Conservation (phyloP, 2,329 filamentous ascomycete species). For the Lachnellula subtilissima region DNA sequence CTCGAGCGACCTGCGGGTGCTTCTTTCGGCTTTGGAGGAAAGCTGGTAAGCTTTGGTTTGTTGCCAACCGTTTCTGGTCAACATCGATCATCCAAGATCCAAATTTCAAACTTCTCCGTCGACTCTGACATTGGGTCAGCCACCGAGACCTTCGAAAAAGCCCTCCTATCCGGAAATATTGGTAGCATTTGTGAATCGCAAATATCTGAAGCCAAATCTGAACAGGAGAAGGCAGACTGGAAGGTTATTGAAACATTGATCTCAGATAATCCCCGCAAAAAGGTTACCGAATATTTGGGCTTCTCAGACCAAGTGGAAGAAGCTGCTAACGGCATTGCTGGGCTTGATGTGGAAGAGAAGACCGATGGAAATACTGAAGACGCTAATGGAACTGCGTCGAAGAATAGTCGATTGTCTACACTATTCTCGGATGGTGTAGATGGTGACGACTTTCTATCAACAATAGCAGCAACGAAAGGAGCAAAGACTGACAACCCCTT, state of each 20-base stretch:
- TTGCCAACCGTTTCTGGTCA: slow-evolving; percentile 56
- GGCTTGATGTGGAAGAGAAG: slow-evolving; percentile 33
- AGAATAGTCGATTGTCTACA: slow-evolving; percentile 62
- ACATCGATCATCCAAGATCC: slow-evolving; percentile 66
- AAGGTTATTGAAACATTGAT: slow-evolving; percentile 86
- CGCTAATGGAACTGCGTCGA: slow-evolving; percentile 45
- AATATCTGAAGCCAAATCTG: slow-evolving; percentile 67
- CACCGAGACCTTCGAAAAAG: slow-evolving; percentile 81
- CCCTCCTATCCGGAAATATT: slow-evolving; percentile 73
- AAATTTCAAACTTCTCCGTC: slow-evolving; percentile 82
- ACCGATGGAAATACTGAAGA: slow-evolving; percentile 43
- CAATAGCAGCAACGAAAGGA: slow-evolving; percentile 80
- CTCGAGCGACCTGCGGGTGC: slow-evolving; percentile 78
- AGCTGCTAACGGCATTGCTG: slow-evolving; percentile 45
- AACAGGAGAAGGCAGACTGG: slow-evolving; percentile 96
- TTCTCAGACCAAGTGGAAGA: slow-evolving; percentile 59
- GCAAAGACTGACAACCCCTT: slow-evolving; percentile 94
- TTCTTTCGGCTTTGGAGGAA: slow-evolving; percentile 93
- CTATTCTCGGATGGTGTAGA: slow-evolving; percentile 75
- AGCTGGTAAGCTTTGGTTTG: slow-evolving; percentile 71
- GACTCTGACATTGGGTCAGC: slow-evolving; percentile 80
- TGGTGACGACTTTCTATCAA: slow-evolving; percentile 80
- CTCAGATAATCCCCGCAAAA: slow-evolving; percentile 76
- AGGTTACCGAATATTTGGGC: slow-evolving; percentile 86
- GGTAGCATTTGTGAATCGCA: slow-evolving; percentile 74